These are phyloP conservation scores for Annona cherimola DNA, from an alignment of 164 flowering plant species.

Conservation along the genomic window DNA sequence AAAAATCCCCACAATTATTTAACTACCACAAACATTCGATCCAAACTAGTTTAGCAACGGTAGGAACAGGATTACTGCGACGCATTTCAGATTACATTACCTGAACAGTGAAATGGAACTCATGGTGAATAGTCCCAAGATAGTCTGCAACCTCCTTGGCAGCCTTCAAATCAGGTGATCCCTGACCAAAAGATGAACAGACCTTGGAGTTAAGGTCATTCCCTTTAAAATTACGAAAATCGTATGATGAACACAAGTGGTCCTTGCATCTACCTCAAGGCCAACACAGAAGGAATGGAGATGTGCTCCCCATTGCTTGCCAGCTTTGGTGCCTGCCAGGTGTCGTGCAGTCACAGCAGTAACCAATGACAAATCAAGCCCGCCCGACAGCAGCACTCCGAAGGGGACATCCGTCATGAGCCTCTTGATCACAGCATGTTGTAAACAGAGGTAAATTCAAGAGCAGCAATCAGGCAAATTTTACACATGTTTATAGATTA, in stretches of 20 bases:
- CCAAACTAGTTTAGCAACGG: neutral
- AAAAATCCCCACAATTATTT: neutral
- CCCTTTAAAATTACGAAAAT: neutral
- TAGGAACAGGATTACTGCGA: neutral
- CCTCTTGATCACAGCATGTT: conserved; percentile 86
- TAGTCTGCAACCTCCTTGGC: conserved; percentile 91
- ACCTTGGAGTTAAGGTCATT: neutral
- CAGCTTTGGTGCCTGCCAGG: conserved; percentile 76
- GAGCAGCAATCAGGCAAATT: neutral
- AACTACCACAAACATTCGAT: neutral
- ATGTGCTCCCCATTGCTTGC: conserved; percentile 84
- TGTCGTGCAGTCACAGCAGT: conserved; percentile 78
- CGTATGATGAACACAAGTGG: neutral
- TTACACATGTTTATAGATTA: neutral
- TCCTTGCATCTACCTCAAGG: conserved; percentile 46
- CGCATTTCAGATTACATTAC: conserved; percentile 26
- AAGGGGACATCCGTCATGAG: conserved; percentile 96
- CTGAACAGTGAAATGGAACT: conserved; percentile 89
- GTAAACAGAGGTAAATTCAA: neutral
- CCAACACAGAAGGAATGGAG: conserved; percentile 97
- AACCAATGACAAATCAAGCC: conserved; percentile 86
- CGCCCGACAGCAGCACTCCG: conserved; percentile 89
- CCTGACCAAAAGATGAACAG: conserved; percentile 33
- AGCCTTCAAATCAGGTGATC: conserved; percentile 92
- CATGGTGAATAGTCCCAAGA: conserved; percentile 94